Base-by-base conservation (phyloP, 768 basidiomycete genomes). In the Tylopilus subfusipes region DNA sequence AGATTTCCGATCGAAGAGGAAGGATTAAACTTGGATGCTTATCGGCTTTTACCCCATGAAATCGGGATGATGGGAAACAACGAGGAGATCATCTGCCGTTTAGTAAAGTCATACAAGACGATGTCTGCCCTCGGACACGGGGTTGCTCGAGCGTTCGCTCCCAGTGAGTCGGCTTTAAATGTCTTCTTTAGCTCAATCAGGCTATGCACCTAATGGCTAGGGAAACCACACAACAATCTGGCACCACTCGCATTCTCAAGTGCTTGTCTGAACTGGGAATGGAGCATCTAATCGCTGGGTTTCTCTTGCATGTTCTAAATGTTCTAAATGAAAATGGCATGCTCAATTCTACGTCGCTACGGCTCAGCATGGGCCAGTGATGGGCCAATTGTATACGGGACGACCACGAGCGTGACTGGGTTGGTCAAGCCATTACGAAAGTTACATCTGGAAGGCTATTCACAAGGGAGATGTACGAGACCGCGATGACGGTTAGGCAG, bases 191-290 rank as follows among this genome's bases (percentile, higher is more conserved):
- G 25, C 36, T 40, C 38, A 21, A 40, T 39, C 33, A 50, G 6
- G 13, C 1, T 39, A n/a, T 30, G 34, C 43, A 42, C 39, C 27
- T 25, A 31, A 27, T 46, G 51, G 22, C n/a, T 63, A 88, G 88
- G 76, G 38, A 81, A 83, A 22, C 68, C 79, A n/a, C 88, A 90
- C 69, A 90, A 90, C 67, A 81, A 86, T 68, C 78, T 90, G 48
- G 88, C 33, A 84, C 90, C 59, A 83, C 88, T 30, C 83, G 88
- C 40, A 88, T 90, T 53, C 72, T 90, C 60, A 89, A 90, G 69
- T 86, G 82, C 59, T 69, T 89, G 22, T 88, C 86, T 19, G 86
- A 88, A 63, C 68, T 89, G 54, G 86, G 84, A 18, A 68, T 86
- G 42, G 85, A 88, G 60, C 78, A 69, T 18, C 68, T 86, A 33